Base-by-base conservation (phyloP, 2,329 filamentous ascomycete species). In the Xylaria arbuscula region DNA sequence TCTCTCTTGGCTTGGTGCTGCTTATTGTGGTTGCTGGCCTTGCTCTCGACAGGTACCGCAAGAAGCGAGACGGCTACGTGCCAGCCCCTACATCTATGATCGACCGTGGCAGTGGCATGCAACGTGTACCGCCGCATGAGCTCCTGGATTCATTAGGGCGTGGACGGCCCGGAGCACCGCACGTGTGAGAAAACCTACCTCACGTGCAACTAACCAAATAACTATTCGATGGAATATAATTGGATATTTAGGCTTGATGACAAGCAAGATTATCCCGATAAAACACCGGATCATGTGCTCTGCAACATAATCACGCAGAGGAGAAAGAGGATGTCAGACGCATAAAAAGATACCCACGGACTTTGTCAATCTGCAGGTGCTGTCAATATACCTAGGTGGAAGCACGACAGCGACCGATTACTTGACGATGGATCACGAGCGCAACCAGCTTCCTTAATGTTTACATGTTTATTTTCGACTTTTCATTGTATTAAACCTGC, bases 61-160 rank as follows among this genome's bases (percentile, higher is more conserved):
- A 93, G 81, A 90, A 87, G 82, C 88, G 89, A 57, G 92, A 95
- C 78, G 93, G 93, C 58, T 97, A 97, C 73, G 83, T 89, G 15
- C 92, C 90, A n/a, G 92, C 93, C 42, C 90, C 91, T 4, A 91
- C 90, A 19, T 87, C 84, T 42, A 88, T 87, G 83, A 87, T 86
- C 71, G 88, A 90, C 75, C 83, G 86, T 48, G 85, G 84, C 63
- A 87, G 83, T 70, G 87, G 87, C 61, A 87, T 90, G 71, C 83
- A 84, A 72, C 82, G 87, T 70, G 85, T 91, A 68, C 89, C 89
- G 13, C 89, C 89, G 2, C 84, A 86, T 60, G 86, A 90, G 77
- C 82, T 89, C 45, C 80, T 89, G 8, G 84, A 87, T 73, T 86
- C 84, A 19, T 77, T 89, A 17, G 82, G 83, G 53, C 83, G 83